These are phyloP conservation scores for Hortiboletus flavorubellus DNA, from an alignment of 768 basidiomycete species.

Conservation along the genomic window DNA sequence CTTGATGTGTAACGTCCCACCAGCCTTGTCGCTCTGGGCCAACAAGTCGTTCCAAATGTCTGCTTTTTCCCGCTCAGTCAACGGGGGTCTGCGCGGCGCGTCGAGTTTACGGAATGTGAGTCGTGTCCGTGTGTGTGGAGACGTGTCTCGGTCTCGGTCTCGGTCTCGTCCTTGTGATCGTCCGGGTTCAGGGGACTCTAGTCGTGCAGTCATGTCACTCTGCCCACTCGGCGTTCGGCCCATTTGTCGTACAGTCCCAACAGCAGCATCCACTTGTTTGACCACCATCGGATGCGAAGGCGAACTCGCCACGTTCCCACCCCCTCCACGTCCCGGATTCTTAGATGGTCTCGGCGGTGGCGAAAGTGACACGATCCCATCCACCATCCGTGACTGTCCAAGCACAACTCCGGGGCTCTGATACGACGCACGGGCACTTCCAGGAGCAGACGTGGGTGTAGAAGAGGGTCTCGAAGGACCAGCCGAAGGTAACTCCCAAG, in stretches of 20 bases:
- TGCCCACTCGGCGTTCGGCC: slow-evolving; percentile 24
- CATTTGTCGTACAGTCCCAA: slow-evolving; percentile 7
- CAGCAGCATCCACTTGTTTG: not conserved
- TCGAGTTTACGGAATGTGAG: slow-evolving; percentile 49
- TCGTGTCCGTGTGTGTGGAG: slow-evolving; percentile 26
- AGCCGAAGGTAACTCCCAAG: slow-evolving; percentile 30
- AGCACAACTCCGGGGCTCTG: slow-evolving; percentile 2
- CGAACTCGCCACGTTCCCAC: slow-evolving; percentile 2
- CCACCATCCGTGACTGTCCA: slow-evolving; percentile 10
- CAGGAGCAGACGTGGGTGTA: slow-evolving; percentile 24
- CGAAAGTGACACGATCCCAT: slow-evolving; percentile 25
- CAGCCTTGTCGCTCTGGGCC: slow-evolving; percentile 62
- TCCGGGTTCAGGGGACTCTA: slow-evolving; percentile 3
- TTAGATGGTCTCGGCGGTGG: slow-evolving; percentile 27
- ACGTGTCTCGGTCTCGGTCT: slow-evolving; percentile 9
- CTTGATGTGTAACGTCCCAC: slow-evolving; percentile 64
- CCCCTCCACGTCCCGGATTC: slow-evolving; percentile 12
- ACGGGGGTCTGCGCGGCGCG: slow-evolving; percentile 32
- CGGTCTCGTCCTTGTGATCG: no score
- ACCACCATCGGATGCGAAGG: slow-evolving; percentile 7
- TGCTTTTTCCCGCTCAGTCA: slow-evolving; percentile 69
- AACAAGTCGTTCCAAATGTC: slow-evolving; percentile 69
- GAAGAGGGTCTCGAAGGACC: slow-evolving; percentile 50
- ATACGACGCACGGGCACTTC: slow-evolving; percentile 42
- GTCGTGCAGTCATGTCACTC: slow-evolving; percentile 32